phyloP scores from a whole-genome alignment of 2,329 filamentous ascomycete species.

The Leptographium galeiforme region DNA sequence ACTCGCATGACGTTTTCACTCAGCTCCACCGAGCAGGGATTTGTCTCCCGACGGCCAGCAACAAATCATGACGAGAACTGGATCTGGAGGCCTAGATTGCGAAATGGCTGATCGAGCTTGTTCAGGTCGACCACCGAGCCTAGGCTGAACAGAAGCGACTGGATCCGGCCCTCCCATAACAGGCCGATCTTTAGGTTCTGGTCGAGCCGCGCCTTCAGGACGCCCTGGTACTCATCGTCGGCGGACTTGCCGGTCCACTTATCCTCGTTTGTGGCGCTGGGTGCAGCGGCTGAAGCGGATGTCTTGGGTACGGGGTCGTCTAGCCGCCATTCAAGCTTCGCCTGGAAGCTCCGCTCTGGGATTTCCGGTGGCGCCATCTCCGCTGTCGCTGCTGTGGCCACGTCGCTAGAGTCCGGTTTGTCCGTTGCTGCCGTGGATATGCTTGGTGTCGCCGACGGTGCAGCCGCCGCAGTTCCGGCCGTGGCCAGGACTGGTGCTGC shows the following conservation, averaged over 20 bases:
- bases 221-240: constrained; percentile 62
- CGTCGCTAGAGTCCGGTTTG: too few species aligned
- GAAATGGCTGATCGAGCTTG: constrained; percentile 62
- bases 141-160: constrained; percentile 83
- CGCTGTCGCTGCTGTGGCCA: neutral
- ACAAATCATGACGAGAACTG: constrained; percentile 62
- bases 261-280: constrained; percentile 1
- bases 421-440: too few species aligned
- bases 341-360: constrained; percentile 27
- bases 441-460: neutral
- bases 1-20: neutral
- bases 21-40: neutral
- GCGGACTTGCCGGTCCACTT: constrained; percentile 16
- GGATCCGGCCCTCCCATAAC: constrained; percentile 85
- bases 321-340: constrained; percentile 35
- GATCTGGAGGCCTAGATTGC: constrained; percentile 63
- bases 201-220: constrained; percentile 80
- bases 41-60: neutral
- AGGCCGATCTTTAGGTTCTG: constrained; percentile 77
- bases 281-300: neutral
- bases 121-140: constrained; percentile 75
- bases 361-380: neutral
- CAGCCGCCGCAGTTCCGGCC: neutral
- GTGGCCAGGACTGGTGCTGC: neutral
- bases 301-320: constrained; percentile 15